Base-by-base conservation (phyloP, 805 yeast genomes). In the Tetrapisispora namnaoensis region DNA sequence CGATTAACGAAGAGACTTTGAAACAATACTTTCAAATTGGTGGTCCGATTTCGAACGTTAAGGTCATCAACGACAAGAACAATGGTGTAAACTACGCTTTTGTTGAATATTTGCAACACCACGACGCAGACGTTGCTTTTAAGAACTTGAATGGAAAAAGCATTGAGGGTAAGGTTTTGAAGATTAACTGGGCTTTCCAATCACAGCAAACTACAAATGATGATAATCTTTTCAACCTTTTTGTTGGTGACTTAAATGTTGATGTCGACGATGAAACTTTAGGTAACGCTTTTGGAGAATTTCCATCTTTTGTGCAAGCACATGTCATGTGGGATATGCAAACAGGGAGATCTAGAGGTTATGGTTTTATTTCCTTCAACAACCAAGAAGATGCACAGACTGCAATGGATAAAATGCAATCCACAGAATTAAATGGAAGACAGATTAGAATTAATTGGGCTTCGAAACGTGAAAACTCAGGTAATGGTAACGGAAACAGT, bases 291-390 rank as follows among this genome's bases (percentile, higher is more conserved):
- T 88, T 88, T 61, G 56, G 70, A 5, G 70, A 71, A 49, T 84
- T 77, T 63, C 70, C 72, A 17, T 76, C 88, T 1, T 70, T 85
- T 58, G 70, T 78, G 43, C 93, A 86, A 64, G 96, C 95, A 13
- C 89, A 88, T 57, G 96, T 88, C 32, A 89, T 88, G 96, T 88
- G 96, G 96, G 96, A 89, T 64, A 86, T 87, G 95, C 90, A 86
- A 64, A 83, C 93, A 24, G 93, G 95, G 40, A 75, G 95, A 62
- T 86, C 95, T 2, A 75, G 96, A 68, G 95, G 96, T 36, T 88
- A 88, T 61, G 96, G 96, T 2, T 88, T 89, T 66, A 93, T 87
- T 13, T 82, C 91, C 1, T 89, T 89, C 59, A 65, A 70, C 27
- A 77, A 75, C 24, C 77, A 74, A 53, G 67, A 70, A 18, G 91